These are phyloP conservation scores for Trebouxia sp. DNA, from an alignment of 139 green algal species.

Conservation along the genomic window DNA sequence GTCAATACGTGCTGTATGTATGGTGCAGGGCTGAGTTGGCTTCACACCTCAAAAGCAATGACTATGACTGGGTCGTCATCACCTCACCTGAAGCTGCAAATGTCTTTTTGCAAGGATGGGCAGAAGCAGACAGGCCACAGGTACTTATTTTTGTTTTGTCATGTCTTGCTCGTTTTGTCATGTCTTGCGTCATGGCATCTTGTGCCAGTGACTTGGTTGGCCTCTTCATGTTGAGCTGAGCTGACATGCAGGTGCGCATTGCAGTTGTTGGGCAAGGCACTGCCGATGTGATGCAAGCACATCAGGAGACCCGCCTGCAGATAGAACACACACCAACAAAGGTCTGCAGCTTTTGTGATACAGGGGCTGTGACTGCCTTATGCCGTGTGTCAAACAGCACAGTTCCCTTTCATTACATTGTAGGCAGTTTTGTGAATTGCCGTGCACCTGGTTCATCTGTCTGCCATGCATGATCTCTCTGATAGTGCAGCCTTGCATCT, in stretches of 20 bases:
- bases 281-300: slow-evolving; percentile 55
- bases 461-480: too few relatives aligned
- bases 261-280: slow-evolving; percentile 83
- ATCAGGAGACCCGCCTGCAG: neutral
- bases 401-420: too few relatives aligned
- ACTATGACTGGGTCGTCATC: slow-evolving; percentile 80
- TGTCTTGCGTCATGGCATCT: too few relatives aligned
- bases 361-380: too few relatives aligned
- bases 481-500: too few relatives aligned
- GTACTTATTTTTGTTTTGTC: slow-evolving; percentile 12
- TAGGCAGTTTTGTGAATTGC: too few relatives aligned
- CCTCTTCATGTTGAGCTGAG: neutral
- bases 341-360: too few relatives aligned
- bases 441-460: too few relatives aligned
- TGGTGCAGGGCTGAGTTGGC: slow-evolving; percentile 16
- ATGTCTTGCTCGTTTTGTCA: neutral
- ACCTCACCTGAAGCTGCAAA: slow-evolving; percentile 85
- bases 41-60: slow-evolving; percentile 5
- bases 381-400: too few relatives aligned
- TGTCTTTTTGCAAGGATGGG: slow-evolving; percentile 86
- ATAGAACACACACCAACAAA: slow-evolving; percentile 31
- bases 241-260: slow-evolving; percentile 56
- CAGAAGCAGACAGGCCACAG: slow-evolving; percentile 59
- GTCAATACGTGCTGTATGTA: too few relatives aligned
- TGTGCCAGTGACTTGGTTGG: too few relatives aligned